Base-by-base conservation (phyloP, 371 early-diverging fungal species). In the Apophysomyces trapeziformis region DNA sequence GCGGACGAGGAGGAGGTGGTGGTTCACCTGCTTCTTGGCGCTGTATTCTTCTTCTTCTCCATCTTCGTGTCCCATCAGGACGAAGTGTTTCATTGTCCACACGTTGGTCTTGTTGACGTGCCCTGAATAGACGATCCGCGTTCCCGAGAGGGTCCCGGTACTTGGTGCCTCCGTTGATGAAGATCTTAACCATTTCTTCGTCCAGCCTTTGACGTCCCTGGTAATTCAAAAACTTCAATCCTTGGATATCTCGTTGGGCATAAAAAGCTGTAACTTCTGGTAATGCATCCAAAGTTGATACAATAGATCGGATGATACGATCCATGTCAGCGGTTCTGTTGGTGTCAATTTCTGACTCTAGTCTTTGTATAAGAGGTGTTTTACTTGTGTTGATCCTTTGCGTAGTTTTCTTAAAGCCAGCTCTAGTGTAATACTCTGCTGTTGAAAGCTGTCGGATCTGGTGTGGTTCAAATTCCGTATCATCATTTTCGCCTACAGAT, bases 111-210 rank as follows among this genome's bases (percentile, higher is more conserved):
- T 46, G 47, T n/a, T 16, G 47, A 46, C 47, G 13, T 14, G 47
- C 12, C 8, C n/a, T 46, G 47, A 46, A 46, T 16, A 8, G 47
- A 1, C n/a, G 0, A 46, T 46, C 8, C 7, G 47, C 47, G 47
- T n/a, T 6, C 9, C 13, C 47, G 7, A n/a, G 47, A 13, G 47
- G 47, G n/a, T 46, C 26, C 26, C 26, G 47, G n/a, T 62, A 62
- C n/a, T 63, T 54, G n/a, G 36, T 37, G 37, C 64, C 61, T 12
- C 69, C 68, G 16, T 68, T 58, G n/a, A 64, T 56, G 11, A 68
- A 60, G 26, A 64, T 57, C 6, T 61, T 60, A 13, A 64, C 35
- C 57, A 64, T 59, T 61, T 68, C 69, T 18, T 45, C 13, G 45
- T 36, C 16, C 14, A 61, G 26, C n/a, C 45, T 54, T 54, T 68